Evolutionary conservation across 2,329 filamentous ascomycete species (phyloP).

Genomic region (Ophiostoma australiae): DNA sequence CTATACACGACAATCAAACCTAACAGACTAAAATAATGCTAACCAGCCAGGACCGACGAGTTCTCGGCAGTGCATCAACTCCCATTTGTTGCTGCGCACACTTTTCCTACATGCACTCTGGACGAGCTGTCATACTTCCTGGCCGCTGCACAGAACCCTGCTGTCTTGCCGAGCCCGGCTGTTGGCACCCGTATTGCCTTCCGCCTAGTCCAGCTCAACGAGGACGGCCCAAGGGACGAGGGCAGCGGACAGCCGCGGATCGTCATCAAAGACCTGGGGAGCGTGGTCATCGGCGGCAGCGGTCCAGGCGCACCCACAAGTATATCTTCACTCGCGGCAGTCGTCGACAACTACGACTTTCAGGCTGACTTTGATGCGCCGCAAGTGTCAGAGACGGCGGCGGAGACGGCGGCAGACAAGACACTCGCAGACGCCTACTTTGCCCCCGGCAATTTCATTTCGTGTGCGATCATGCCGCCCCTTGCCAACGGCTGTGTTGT

Average conservation of each 20-base stretch:
- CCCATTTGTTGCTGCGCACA: constrained; percentile 73
- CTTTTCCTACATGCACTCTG: constrained; percentile 77
- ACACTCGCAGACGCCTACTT: constrained; percentile 74
- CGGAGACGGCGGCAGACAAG: constrained; percentile 39
- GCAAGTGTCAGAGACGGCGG: not conserved
- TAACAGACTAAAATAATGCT: not conserved
- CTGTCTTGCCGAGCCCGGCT: constrained; percentile 65
- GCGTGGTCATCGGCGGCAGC: constrained; percentile 66
- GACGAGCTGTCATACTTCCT: constrained; percentile 76
- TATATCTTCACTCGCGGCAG: constrained; percentile 31
- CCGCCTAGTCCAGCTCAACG: constrained; percentile 79
- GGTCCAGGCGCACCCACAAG: constrained; percentile 36
- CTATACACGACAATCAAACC: not conserved
- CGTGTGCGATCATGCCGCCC: constrained; percentile 74
- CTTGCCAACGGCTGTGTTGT: constrained; percentile 63
- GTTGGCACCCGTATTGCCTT: constrained; percentile 83
- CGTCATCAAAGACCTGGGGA: constrained; percentile 75
- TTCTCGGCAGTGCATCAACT: constrained; percentile 59
- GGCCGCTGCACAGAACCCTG: constrained; percentile 48
- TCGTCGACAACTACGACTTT: constrained; percentile 33
- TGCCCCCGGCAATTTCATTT: constrained; percentile 83
- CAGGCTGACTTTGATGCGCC: not conserved
- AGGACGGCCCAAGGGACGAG: constrained; percentile 35
- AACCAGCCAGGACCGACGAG: constrained; percentile 58
- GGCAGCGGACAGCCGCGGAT: constrained; percentile 49